phyloP scores from a whole-genome alignment of 139 green algal genomes.

The Picochlorum sp. region DNA sequence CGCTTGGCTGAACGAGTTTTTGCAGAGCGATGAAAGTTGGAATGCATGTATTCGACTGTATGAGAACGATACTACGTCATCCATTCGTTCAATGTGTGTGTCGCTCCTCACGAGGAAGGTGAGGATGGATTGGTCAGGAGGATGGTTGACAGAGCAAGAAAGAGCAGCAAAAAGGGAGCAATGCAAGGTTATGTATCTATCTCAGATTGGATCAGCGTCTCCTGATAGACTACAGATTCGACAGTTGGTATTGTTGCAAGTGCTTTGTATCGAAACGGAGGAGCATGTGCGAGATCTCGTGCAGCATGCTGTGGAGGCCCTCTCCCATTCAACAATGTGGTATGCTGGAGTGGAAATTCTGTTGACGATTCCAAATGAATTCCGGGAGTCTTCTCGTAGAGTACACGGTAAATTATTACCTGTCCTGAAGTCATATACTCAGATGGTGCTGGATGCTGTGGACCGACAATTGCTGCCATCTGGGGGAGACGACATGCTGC shows the following conservation, averaged over 20 bases:
- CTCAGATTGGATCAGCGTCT: neutral
- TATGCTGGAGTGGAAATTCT: neutral
- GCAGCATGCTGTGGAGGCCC: neutral
- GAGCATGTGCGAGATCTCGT: neutral
- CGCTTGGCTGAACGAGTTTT: slow-evolving; percentile 40
- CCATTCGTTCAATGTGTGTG: slow-evolving; percentile 47
- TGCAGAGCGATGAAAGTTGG: slow-evolving; percentile 36
- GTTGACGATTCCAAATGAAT: too few species aligned
- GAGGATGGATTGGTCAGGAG: slow-evolving; percentile 30
- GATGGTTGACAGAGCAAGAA: neutral
- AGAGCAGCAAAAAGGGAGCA: neutral
- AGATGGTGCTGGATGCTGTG: too few species aligned
- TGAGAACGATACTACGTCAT: slow-evolving; percentile 10
- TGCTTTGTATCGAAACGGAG: neutral
- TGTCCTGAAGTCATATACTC: too few species aligned
- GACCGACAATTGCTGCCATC: too few species aligned
- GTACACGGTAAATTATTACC: too few species aligned
- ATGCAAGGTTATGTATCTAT: neutral
- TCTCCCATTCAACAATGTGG: neutral
- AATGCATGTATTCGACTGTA: slow-evolving; percentile 32
- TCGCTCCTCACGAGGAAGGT: slow-evolving; percentile 53
- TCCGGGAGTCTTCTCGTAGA: too few species aligned
- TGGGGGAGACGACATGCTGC: too few species aligned
- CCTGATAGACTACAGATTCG: neutral
- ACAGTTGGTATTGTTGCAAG: neutral